These are phyloP conservation scores for Debaryomyces robertsiae DNA, from an alignment of 1,139 yeast genomes.

Conservation along the genomic window DNA sequence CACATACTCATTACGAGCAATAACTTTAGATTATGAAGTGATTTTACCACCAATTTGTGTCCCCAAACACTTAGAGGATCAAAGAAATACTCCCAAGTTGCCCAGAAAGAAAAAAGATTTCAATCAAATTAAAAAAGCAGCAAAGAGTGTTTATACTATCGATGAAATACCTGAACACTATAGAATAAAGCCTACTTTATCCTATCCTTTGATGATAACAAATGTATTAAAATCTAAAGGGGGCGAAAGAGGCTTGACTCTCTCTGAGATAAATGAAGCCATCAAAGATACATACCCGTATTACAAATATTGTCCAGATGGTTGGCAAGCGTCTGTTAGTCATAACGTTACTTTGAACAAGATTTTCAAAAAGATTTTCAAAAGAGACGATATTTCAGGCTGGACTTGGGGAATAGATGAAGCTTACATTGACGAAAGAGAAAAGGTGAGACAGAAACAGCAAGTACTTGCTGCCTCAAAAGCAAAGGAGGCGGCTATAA, in stretches of 20 bases:
- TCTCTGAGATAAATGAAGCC: conserved; percentile 83
- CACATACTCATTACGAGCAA: conserved; percentile 23
- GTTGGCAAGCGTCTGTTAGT: conserved; percentile 94
- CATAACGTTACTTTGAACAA: conserved; percentile 87
- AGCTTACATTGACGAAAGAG: conserved; percentile 77
- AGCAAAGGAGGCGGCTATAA: conserved; percentile 58
- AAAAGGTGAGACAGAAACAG: conserved; percentile 69
- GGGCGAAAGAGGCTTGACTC: conserved; percentile 69
- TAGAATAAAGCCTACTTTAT: conserved; percentile 77
- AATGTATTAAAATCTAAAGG: conserved; percentile 70
- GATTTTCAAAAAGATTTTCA: conserved; percentile 71
- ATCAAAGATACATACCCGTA: conserved; percentile 88
- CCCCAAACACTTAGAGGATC: conserved; percentile 37
- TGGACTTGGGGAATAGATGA: conserved; percentile 95
- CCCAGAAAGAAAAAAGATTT: conserved; percentile 38
- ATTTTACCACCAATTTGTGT: conserved; percentile 34
- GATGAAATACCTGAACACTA: conserved; percentile 88
- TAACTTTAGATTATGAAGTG: conserved; percentile 27
- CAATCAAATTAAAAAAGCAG: conserved; percentile 34
- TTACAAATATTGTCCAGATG: conserved; percentile 90
- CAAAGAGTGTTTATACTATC: conserved; percentile 60
- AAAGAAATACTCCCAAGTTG: conserved; percentile 47
- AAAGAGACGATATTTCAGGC: conserved; percentile 56
- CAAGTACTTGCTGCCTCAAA: conserved; percentile 61
- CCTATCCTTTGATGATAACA: conserved; percentile 79